Evolutionary conservation across 305 asterid species (phyloP), one percentile per base, ranked within the genome.

Genomic region (Ilex paraguariensis): DNA sequence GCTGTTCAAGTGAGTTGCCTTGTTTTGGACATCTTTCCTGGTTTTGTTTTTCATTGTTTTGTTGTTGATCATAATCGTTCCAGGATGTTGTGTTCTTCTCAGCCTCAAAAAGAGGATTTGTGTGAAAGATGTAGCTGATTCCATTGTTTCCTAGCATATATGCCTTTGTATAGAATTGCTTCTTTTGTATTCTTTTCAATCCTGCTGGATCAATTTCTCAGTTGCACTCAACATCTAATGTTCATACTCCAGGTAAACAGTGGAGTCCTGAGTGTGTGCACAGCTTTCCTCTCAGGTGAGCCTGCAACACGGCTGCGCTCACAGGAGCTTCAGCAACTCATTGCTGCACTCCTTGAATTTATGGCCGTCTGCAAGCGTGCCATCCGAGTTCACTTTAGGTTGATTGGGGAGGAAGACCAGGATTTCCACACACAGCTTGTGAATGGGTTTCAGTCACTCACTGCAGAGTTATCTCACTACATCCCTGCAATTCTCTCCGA

Each of bases 301-400:
- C 99, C 99, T 17, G 99, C 99, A 64, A 94, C 98, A 1, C 82
- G 99, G 84, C 84, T 90, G 73, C 84, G 98, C 6, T 90, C 99
- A 3, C 99, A 94, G 82, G 99, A 94, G 76, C 66, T 94, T 21
- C 99, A 94, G 73, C 99, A 94, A 62, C 84, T 94, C 57, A 90
- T 94, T 51, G 99, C 99, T 11, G 99, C 99, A 2, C 91, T 94
- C 48, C 89, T 94, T 14, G 99, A 94, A 60, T 94, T 94, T 75
- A 90, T 94, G 99, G 99, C 98, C 0, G 99, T 94, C 36, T 94
- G 99, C 77, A 94, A 94, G 76, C 95, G 98, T 32, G 98, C 99
- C 5, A 94, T 94, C 39, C 86, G 99, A 13, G 99, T 94, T 56
- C 99, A 94, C 78, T 94, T 86, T 45, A 79, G 97, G 50, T 73